A percentile compares a stretch with the other conserved stretches of the same genome.
Conservation (phyloP, 148 eudicot genomes). For the Salicornia ramosissima region DNA sequence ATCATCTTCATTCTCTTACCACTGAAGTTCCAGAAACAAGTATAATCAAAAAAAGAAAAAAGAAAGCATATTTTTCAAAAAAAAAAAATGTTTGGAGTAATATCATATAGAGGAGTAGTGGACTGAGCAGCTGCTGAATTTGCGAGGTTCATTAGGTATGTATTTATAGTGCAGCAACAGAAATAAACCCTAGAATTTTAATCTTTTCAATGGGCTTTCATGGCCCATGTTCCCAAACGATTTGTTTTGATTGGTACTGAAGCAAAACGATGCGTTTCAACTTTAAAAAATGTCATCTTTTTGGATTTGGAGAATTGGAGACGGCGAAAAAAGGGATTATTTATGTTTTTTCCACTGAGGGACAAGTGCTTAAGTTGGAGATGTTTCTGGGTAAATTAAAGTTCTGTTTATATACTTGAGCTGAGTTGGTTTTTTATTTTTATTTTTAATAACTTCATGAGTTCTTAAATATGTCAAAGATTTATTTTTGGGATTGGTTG, state of each 20-base stretch:
- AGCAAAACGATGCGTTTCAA: neutral
- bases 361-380: too few species aligned
- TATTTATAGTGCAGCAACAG: neutral
- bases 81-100: neutral
- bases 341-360: too few species aligned
- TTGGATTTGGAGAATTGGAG: too few species aligned
- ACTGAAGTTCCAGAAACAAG: neutral
- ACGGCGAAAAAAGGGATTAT: too few species aligned
- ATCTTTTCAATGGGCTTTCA: neutral
- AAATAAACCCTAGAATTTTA: neutral
- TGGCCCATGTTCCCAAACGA: neutral
- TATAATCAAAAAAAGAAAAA: neutral
- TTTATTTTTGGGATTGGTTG: too few species aligned
- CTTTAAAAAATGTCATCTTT: too few species aligned
- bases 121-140: neutral
- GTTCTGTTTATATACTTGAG: too few species aligned
- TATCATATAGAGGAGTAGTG: neutral
- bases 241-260: neutral
- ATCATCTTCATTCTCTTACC: constrained; percentile 11
- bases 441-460: too few species aligned
- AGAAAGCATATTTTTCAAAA: neutral
- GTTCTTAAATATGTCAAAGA: too few species aligned
- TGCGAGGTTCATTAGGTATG: neutral
- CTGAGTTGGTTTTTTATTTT: too few species aligned
- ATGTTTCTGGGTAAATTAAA: too few species aligned